Base-by-base conservation (phyloP, 768 basidiomycete genomes). In the Kwoniella shandongensis region DNA sequence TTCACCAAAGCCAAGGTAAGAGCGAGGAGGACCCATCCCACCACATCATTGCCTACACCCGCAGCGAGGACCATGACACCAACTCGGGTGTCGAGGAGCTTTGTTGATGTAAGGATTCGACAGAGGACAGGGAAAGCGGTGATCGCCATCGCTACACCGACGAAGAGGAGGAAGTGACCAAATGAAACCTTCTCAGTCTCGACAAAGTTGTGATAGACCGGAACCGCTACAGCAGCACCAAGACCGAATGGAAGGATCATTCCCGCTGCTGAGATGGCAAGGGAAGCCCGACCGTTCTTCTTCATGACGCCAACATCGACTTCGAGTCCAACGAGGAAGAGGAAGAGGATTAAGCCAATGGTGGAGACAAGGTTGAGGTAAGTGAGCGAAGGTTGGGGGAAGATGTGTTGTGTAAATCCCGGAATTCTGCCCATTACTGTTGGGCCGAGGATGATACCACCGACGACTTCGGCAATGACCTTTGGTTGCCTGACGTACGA, bases 391-490 rank as follows among this genome's bases (percentile, higher is more conserved):
- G 79, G 78, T 0, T 72, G 1, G 0, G 94, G 91, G 75, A 98
- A 98, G 51, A 96, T 85, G 71, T 85, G 85, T 42, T 87, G 52
- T 0, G 91, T 86, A 78, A 91, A 94, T 36, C 80, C 72, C 0
- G 88, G 89, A 57, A 91, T 89, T 25, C 83, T 84, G 2, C 89
- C 89, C 82, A 89, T 84, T 10, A 88, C 83, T 0, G 85, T 86
- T 66, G 70, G 77, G 39, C 91, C 92, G 11, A 97, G 81, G 20
- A 97, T 68, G 62, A 98, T 85, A 20, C 94, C 94, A 0, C 86
- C 90, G 53, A 97, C 83, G 57, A 96, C 87, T 74, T 97, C 93
- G 39, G 91, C 85, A 50, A 96, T 91, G 58, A 97, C 93, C n/a
- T 86, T 81, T 1, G 94, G 94, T 69, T 97, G 93, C 30, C 84